Evolutionary conservation across 371 early-diverging fungal genomes (phyloP), one percentile per base, ranked within the genome.

Genomic region (Apophysomyces variabilis): DNA sequence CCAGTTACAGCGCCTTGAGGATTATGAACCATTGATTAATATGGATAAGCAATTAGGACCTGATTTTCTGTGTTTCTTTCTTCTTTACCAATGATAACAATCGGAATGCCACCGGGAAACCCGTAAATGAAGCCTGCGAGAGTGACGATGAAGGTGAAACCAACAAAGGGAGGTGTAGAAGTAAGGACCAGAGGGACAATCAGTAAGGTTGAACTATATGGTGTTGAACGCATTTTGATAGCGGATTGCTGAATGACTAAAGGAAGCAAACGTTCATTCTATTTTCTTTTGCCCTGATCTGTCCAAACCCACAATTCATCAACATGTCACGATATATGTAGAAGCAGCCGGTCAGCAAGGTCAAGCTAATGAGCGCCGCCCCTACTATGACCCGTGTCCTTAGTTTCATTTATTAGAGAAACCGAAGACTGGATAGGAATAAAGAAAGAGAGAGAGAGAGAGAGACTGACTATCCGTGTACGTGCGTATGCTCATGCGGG

Each of bases 111-210:
- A 16, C 38, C 63, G 4, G 77, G 74, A 39, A 79, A 70, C 1
- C 81, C 81, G 60, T 76, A 80, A 13, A 82, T 74, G 50, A 79
- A 82, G 2, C 80, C 83, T 35, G 73, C 70, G 18, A 79, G 39
- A 0, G 78, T 71, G 0, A 66, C 68, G 8, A 66, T 38, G 38
- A 77, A 79, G 0, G 78, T 76, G 39, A 82, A 82, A 0, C 79
- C 79, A 12, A 79, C 21, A 35, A 82, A 59, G 7, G 80, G 83
- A 7, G 83, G 80, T 36, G 75, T 76, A 0, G 83, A 82, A 1
- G 75, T 73, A 1, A 75, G 38, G 2, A 71, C 58, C 12, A 82
- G 65, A 5, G 66, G 14, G 12, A 16, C 46, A n/a, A 57, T 50
- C 21, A 75, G 13, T 21, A 76, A 9, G 7, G 75, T 18, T 6